phyloP scores from a whole-genome alignment of 805 yeast species.

The Vanderwaltozyma tropicalis region DNA sequence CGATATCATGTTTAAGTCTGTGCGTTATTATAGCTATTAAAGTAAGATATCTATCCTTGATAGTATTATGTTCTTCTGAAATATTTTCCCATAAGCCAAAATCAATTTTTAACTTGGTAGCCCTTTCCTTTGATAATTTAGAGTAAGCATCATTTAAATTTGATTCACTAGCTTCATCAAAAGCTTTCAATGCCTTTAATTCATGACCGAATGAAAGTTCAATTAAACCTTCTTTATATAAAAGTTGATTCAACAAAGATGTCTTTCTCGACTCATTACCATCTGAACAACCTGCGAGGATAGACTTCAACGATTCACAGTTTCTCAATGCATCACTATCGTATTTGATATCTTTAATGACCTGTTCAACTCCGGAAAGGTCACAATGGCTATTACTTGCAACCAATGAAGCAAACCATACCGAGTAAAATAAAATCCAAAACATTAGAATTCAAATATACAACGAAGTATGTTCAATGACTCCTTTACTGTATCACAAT shows the following conservation, averaged over 20 bases:
- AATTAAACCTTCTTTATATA: slow-evolving; percentile 51
- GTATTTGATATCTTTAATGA: background rate
- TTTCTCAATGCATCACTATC: background rate
- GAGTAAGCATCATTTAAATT: slow-evolving; percentile 17
- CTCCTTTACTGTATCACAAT: too few relatives aligned
- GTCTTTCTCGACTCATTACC: background rate
- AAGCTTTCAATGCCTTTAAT: slow-evolving; percentile 40
- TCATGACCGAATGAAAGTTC: slow-evolving; percentile 49
- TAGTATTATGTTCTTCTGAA: slow-evolving; percentile 4
- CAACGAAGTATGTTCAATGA: too few relatives aligned
- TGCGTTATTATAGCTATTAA: background rate
- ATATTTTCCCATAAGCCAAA: slow-evolving; percentile 40
- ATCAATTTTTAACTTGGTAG: slow-evolving; percentile 40
- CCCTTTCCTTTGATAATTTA: slow-evolving; percentile 39
- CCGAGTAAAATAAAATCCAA: background rate
- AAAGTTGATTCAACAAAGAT: slow-evolving; percentile 26
- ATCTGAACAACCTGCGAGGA: background rate
- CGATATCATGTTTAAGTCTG: slow-evolving; percentile 4
- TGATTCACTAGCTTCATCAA: slow-evolving; percentile 33
- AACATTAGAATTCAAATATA: background rate
- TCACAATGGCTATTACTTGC: background rate
- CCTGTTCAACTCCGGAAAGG: background rate
- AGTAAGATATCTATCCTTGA: slow-evolving; percentile 7
- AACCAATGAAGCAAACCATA: background rate
- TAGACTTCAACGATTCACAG: background rate